phyloP scores from a whole-genome alignment of 768 basidiomycete species.

The Leccinum truebloodii region DNA sequence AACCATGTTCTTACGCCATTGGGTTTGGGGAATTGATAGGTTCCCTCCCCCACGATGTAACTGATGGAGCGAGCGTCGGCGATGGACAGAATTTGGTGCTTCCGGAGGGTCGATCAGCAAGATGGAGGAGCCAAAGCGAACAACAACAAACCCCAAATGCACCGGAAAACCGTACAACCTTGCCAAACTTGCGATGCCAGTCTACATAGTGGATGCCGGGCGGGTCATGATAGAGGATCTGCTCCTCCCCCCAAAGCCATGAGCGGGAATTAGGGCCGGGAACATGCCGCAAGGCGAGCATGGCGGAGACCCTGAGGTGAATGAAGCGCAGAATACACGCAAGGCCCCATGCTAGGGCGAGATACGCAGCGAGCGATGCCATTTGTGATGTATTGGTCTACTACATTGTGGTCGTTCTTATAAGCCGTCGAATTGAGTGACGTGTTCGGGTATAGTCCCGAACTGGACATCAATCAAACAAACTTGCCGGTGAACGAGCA shows the following conservation, averaged over 20 bases:
- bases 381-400: conserved; percentile 7
- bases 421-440: conserved; percentile 10
- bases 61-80: conserved; percentile 53
- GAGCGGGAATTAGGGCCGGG: conserved; percentile 54
- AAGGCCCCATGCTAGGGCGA: conserved; percentile 24
- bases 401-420: conserved; percentile 5
- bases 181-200: conserved; percentile 57
- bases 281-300: conserved; percentile 42
- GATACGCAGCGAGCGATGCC: conserved; percentile 5
- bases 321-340: conserved; percentile 36
- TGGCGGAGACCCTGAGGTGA: conserved; percentile 35
- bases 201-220: conserved; percentile 53
- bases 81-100: conserved; percentile 62
- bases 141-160: conserved; percentile 49
- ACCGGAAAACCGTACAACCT: conserved; percentile 54
- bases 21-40: conserved; percentile 63
- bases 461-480: conserved; percentile 6
- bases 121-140: conserved; percentile 6
- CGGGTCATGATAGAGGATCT: conserved; percentile 48
- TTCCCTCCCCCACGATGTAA: conserved; percentile 54
- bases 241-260: conserved; percentile 63
- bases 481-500: conserved; percentile 17
- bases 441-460: conserved; percentile 13
- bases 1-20: conserved; percentile 66
- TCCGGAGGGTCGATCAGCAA: conserved; percentile 11